Base-by-base conservation (phyloP, 2,329 filamentous ascomycete genomes). In the Ceratocystis huliohia region DNA sequence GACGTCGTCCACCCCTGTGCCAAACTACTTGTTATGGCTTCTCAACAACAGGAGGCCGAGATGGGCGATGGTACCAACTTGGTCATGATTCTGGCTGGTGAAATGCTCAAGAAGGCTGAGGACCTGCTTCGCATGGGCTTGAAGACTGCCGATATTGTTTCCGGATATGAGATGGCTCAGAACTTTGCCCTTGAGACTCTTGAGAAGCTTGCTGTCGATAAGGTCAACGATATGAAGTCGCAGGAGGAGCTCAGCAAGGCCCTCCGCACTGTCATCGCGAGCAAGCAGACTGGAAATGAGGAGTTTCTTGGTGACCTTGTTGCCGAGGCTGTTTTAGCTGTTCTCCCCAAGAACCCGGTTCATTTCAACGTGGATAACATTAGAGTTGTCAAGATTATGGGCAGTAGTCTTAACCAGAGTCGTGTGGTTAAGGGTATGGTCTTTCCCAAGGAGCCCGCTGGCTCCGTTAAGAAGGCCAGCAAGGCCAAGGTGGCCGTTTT, bases 321-420 rank as follows among this genome's bases (percentile, higher is more conserved):
- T 70, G 87, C 95, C 59, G 91, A 96, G 75, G 86, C 84, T 53
- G 84, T 88, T 66, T 84, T 97, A 66, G 86, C 91, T 57, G 92
- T 99, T 22, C 83, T 99, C 69, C 94, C 95, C 71, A 96, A 96
- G 81, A 96, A 96, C 79, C 89, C 94, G 25, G 79, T 83, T 75
- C 92, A 95, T 79, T 99, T 99, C 84, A 99, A 96, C 78, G 91
- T 99, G 70, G 94, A 99, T 81, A 99, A 99, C 77, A 88, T 99
- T 73, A 89, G 94, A 68, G 95, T 99, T 67, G 95, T 99, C 72
- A 99, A 99, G 84, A 99, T 99, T 73, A 97, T 99, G 93, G 94
- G 94, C 72, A 93, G 94, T 70, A 91, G 88, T 75, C 80, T 99
- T 74, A 90, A 95, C 73, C 92, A 99, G 80, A 96, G 91, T 76